These are phyloP conservation scores for Meripilus lineatus DNA, from an alignment of 1,284 basidiomycete species.

Conservation along the genomic window DNA sequence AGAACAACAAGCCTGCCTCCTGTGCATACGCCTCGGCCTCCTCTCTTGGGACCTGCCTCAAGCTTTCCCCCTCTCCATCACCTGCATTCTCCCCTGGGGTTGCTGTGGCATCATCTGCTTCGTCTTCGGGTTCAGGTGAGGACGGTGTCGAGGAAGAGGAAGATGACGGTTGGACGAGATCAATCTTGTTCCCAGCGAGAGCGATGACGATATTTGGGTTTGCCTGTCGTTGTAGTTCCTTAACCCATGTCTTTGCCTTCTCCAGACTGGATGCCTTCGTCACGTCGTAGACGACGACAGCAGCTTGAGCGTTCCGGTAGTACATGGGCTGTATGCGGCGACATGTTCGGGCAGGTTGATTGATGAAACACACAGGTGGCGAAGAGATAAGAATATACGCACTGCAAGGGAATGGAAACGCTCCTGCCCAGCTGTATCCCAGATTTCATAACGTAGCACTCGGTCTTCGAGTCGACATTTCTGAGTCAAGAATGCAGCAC, in stretches of 20 bases:
- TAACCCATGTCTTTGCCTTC: conserved; percentile 99
- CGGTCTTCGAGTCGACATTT: conserved; percentile 90
- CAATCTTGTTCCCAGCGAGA: conserved; percentile 93
- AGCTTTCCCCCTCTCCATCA: conserved; percentile 57
- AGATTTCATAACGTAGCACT: conserved; percentile 92
- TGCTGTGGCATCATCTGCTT: conserved; percentile 83
- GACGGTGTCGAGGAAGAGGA: conserved; percentile 47
- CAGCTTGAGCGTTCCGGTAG: conserved; percentile 97
- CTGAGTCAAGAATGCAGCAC: conserved; percentile 90
- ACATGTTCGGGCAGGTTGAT: conserved; percentile 6
- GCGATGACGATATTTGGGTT: conserved; percentile 99
- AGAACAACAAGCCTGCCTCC: conserved; percentile 91
- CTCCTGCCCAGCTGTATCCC: conserved; percentile 95
- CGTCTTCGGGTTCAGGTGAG: conserved; percentile 67
- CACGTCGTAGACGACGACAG: conserved; percentile 97
- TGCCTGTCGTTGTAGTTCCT: conserved; percentile 97
- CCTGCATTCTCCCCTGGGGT: conserved; percentile 67
- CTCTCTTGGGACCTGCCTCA: conserved; percentile 86
- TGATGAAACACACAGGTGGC: conserved; percentile 4
- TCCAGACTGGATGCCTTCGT: conserved; percentile 93
- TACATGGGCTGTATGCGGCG: conserved; percentile 81
- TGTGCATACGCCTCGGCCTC: conserved; percentile 96
- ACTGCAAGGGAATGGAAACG: conserved; percentile 91
- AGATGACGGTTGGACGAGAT: conserved; percentile 75
- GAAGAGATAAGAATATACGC: conserved; percentile 27